These are phyloP conservation scores for Chamaecrista fasciculata DNA, from an alignment of 306 rosid genomes.

Conservation along the genomic window DNA sequence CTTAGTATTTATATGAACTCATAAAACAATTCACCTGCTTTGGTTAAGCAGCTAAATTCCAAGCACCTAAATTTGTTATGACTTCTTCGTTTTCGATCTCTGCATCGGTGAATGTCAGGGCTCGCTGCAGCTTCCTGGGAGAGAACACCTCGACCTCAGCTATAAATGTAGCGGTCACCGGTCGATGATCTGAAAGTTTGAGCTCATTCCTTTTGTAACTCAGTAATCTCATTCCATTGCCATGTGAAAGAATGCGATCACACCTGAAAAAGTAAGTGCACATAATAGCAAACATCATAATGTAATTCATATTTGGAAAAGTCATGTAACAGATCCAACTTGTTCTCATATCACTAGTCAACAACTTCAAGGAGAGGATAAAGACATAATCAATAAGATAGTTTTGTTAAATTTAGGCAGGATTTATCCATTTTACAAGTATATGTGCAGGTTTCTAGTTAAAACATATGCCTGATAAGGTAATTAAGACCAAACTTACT, in stretches of 20 bases:
- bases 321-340: neutral
- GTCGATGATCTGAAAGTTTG: constrained; percentile 88
- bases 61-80: constrained; percentile 30
- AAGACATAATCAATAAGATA: neutral
- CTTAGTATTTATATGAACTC: neutral
- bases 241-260: constrained; percentile 77
- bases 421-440: neutral
- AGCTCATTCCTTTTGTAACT: constrained; percentile 62
- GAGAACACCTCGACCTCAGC: constrained; percentile 90
- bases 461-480: neutral
- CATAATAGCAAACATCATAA: neutral
- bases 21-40: constrained; percentile 39
- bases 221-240: constrained; percentile 63
- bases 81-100: constrained; percentile 68
- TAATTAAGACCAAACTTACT: neutral
- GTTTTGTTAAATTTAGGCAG: neutral
- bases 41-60: constrained; percentile 37
- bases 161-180: constrained; percentile 75
- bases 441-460: neutral
- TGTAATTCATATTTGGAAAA: neutral
- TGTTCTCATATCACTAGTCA: neutral
- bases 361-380: neutral
- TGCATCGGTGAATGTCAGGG: constrained; percentile 80
- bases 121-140: constrained; percentile 71
- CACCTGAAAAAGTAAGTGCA: constrained; percentile 62